Evolutionary conservation across 1,284 basidiomycete species (phyloP), one percentile per base, ranked within the genome.

Genomic region (Moniliophthora roreri): DNA sequence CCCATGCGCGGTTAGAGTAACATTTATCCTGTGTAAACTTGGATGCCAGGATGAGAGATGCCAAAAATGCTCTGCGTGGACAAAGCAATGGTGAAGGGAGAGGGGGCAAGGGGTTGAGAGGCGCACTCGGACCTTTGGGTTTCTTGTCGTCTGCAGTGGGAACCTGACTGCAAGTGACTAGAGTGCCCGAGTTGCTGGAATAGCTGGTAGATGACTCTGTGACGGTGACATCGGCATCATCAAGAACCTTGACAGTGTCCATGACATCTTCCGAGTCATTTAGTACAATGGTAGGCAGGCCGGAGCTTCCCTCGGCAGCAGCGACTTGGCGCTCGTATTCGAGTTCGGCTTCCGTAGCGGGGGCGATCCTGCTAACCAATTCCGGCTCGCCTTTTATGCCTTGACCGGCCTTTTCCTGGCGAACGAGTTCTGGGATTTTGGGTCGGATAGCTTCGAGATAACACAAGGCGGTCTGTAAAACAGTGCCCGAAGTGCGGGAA

Each of bases 11-110:
- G 67, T 97, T 96, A 13, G 90, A 93, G 64, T 95, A 97, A 51
- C 90, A 93, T 52, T 90, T 87, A 65, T 98, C 95, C 72, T 95
- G 93, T 54, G 91, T 83, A 68, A 95, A 96, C 67, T 98, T 97
- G 24, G 89, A 89, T 0, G 94, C 93, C 41, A 93, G 77, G 57
- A 97, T 93, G 35, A 97, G 75, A 0, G 91, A 85, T 0, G 93
- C 93, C 7, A 97, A 76, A 70, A 97, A 96, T 1, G 93, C 85
- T 38, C 93, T 82, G 16, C 93, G 81, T 1, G 93, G 91, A 65
- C 94, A 96, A 36, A 93, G 78, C 20, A 95, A 78, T 0, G 91
- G 91, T 0, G 87, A 90, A 0, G 87, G 87, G n/a, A 87, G 75
- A 9, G 72, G 68, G 1, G 79, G 73, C 0, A 77, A 73, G 8